phyloP scores from a whole-genome alignment of 2,329 filamentous ascomycete species.

The Xylaria sp. region DNA sequence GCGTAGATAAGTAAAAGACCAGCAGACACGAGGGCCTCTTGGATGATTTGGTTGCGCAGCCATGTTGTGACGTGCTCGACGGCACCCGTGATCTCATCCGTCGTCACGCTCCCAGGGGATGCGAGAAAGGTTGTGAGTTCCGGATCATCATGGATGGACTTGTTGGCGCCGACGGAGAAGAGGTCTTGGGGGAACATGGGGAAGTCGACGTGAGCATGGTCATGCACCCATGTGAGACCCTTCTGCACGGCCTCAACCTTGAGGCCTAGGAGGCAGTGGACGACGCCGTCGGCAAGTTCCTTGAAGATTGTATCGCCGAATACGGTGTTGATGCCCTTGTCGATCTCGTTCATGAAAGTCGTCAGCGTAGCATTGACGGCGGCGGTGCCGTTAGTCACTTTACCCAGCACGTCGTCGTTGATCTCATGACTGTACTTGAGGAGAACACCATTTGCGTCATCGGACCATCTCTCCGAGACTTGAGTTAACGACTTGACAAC shows the following conservation, averaged over 20 bases:
- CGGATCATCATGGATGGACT: slow-evolving; percentile 52
- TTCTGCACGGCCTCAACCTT: slow-evolving; percentile 82
- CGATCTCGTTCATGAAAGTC: slow-evolving; percentile 72
- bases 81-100: slow-evolving; percentile 75
- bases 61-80: slow-evolving; percentile 64
- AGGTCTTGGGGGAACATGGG: slow-evolving; percentile 73
- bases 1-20: slow-evolving; percentile 72
- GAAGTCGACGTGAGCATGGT: slow-evolving; percentile 77
- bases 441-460: slow-evolving; percentile 69
- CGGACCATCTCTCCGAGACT: slow-evolving; percentile 71
- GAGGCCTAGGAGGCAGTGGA: slow-evolving; percentile 80
- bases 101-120: slow-evolving; percentile 65
- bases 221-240: slow-evolving; percentile 87
- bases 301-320: slow-evolving; percentile 81
- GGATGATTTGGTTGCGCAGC: slow-evolving; percentile 62
- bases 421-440: slow-evolving; percentile 65
- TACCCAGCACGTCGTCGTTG: slow-evolving; percentile 79
- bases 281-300: slow-evolving; percentile 69
- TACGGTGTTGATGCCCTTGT: slow-evolving; percentile 63
- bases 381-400: slow-evolving; percentile 76
- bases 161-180: slow-evolving; percentile 72
- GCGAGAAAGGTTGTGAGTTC: slow-evolving; percentile 67
- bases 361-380: slow-evolving; percentile 85
- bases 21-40: slow-evolving; percentile 74
- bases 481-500: slow-evolving; percentile 68